Evolutionary conservation across 768 basidiomycete species (phyloP).

Genomic region (Xerocomus potaroensis): DNA sequence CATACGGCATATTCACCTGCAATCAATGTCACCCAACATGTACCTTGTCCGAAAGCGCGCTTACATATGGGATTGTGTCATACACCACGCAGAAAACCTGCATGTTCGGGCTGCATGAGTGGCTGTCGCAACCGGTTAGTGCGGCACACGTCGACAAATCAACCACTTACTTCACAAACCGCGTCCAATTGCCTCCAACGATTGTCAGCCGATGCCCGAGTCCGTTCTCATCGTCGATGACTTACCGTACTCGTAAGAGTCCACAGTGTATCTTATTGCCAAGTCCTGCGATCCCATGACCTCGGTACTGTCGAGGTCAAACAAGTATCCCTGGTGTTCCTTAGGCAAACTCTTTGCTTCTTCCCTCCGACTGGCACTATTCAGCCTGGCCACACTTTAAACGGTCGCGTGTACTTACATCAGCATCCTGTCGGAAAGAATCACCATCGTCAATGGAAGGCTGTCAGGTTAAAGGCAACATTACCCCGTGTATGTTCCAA

Average conservation of each 20-base stretch:
- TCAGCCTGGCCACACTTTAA: neutral
- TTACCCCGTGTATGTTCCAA: conserved; percentile 71
- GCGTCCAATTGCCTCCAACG: conserved; percentile 65
- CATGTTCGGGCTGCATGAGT: conserved; percentile 64
- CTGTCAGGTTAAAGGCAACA: conserved; percentile 10
- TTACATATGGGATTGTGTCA: conserved; percentile 55
- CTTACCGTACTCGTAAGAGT: conserved; percentile 50
- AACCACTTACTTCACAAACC: conserved; percentile 60
- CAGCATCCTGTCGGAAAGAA: conserved; percentile 34
- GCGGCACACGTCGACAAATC: neutral
- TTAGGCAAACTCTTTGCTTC: conserved; percentile 36
- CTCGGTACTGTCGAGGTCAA: conserved; percentile 62
- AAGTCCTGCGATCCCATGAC: conserved; percentile 32
- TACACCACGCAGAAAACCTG: conserved; percentile 55
- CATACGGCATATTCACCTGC: conserved; percentile 57
- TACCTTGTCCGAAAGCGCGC: neutral
- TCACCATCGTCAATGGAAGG: conserved; percentile 1
- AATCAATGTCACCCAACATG: conserved; percentile 3
- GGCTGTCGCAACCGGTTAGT: conserved; percentile 38
- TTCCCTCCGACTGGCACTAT: conserved; percentile 37
- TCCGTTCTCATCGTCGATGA: neutral
- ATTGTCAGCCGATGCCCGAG: conserved; percentile 1
- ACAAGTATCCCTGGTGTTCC: conserved; percentile 45
- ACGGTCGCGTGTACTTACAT: conserved; percentile 34
- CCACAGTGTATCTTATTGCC: conserved; percentile 46